Evolutionary conservation across 129 eudicot genomes (phyloP), one percentile per base, ranked within the genome.

Genomic region (Centella asiatica): DNA sequence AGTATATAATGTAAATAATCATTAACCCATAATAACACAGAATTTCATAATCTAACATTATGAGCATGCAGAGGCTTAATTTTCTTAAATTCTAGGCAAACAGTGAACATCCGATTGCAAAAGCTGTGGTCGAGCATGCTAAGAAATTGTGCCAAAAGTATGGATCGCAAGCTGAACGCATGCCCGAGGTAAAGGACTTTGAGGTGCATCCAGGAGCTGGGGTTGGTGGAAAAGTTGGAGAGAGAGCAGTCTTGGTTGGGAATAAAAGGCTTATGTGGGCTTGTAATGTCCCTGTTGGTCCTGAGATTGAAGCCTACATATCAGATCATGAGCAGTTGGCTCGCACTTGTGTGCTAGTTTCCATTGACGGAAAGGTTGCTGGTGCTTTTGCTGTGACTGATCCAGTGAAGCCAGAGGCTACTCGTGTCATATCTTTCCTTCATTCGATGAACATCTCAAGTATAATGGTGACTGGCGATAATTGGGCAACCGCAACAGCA

Each of bases 91-190:
- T 18, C 37, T 70, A 93, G 99, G 85, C 77, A 65, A 93, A 93
- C 36, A 93, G 99, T 66, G 99, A 93, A 78, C 99, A 93, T 66
- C 99, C 99, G 1, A 72, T 93, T 57, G 99, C 96, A 60, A 93
- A 85, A 77, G 92, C 99, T 3, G 79, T 93, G 1, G 92, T 83
- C 22, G 81, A 82, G 76, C 81, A 93, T 56, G 89, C 95, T 23
- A 88, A 88, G 69, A 82, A 63, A 79, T 69, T 78, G 59, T 49
- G 75, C 47, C 67, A 60, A 14, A 82, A 82, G 42, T 24, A 80
- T 28, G 80, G 76, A 39, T 59, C 84, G 47, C 69, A 64, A 56
- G 44, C 69, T 4, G 79, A 60, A 56, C 80, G 72, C 20, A 47
- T 51, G 19, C 60, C 67, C 19, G 82, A 57, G 52, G 77, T 80